phyloP scores from a whole-genome alignment of 306 rosid species.

The Casuarina equisetifolia region DNA sequence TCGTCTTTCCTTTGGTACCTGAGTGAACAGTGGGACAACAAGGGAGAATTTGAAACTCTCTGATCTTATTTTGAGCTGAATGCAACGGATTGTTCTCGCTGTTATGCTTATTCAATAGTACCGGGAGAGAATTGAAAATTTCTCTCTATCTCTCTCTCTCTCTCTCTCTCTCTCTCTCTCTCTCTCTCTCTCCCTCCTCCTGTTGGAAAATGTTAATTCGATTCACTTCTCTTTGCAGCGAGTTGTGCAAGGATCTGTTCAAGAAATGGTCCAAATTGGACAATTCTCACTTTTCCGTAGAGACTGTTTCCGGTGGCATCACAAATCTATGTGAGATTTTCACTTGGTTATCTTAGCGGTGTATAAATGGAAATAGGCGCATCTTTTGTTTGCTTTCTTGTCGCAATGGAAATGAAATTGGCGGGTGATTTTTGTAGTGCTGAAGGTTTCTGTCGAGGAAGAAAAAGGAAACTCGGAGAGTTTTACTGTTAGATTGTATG shows the following conservation, averaged over 20 bases:
- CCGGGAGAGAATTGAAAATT: neutral
- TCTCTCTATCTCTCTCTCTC: neutral
- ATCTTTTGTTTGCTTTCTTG: neutral
- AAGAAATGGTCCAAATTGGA: constrained; percentile 71
- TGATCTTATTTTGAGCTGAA: neutral
- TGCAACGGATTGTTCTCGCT: neutral
- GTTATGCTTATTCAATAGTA: neutral
- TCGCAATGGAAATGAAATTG: constrained; percentile 26
- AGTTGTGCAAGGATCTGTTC: constrained; percentile 80
- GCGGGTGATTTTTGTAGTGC: constrained; percentile 46
- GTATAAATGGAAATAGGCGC: neutral
- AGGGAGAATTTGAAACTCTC: neutral
- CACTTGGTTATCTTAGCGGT: neutral
- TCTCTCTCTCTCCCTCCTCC: neutral
- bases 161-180: neutral
- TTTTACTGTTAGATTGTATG: constrained; percentile 72
- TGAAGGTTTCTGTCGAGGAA: constrained; percentile 70
- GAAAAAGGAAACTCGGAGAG: constrained; percentile 44
- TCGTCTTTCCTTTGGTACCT: neutral
- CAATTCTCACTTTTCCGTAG: constrained; percentile 63
- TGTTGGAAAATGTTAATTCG: neutral
- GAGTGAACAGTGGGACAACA: constrained; percentile 10
- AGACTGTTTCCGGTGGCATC: constrained; percentile 84
- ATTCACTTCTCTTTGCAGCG: constrained; percentile 42
- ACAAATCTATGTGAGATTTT: constrained; percentile 80